These are phyloP conservation scores for Bullera alba DNA, from an alignment of 768 basidiomycete genomes.

Conservation along the genomic window DNA sequence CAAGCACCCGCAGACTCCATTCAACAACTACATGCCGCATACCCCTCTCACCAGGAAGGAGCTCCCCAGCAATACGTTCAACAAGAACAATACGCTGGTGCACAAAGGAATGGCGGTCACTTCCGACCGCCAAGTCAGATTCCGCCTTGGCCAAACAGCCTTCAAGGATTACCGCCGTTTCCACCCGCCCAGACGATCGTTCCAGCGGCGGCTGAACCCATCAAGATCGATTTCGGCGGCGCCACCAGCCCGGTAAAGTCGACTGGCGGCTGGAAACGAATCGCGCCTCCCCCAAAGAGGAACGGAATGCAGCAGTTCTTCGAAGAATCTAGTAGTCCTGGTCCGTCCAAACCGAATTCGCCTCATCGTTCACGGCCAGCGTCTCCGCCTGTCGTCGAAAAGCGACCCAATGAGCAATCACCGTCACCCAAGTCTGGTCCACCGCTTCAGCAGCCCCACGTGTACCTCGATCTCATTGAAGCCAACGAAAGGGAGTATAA, in stretches of 20 bases:
- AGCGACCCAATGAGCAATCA: neutral
- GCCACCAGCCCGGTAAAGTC: neutral
- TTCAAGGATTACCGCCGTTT: neutral
- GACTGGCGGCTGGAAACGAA: neutral
- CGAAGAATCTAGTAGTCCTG: neutral
- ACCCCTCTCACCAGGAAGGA: too few species aligned
- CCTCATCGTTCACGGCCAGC: neutral
- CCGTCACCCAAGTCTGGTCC: too few species aligned
- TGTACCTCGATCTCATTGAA: neutral
- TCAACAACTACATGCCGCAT: neutral
- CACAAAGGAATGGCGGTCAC: neutral
- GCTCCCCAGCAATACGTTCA: too few species aligned
- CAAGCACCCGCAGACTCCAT: too few species aligned
- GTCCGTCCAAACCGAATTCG: neutral
- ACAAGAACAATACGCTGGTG: too few species aligned
- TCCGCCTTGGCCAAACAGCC: neutral
- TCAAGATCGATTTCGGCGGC: neutral
- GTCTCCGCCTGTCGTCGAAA: neutral
- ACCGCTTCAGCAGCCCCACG: neutral
- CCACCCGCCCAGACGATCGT: too few species aligned
- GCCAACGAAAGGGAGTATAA: slow-evolving; percentile 4
- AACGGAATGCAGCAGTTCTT: neutral
- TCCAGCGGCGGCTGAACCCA: neutral
- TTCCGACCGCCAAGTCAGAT: neutral
- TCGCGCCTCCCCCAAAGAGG: neutral